Evolutionary conservation across 2,329 filamentous ascomycete genomes (phyloP).

Genomic region (Trichoderma sp.): DNA sequence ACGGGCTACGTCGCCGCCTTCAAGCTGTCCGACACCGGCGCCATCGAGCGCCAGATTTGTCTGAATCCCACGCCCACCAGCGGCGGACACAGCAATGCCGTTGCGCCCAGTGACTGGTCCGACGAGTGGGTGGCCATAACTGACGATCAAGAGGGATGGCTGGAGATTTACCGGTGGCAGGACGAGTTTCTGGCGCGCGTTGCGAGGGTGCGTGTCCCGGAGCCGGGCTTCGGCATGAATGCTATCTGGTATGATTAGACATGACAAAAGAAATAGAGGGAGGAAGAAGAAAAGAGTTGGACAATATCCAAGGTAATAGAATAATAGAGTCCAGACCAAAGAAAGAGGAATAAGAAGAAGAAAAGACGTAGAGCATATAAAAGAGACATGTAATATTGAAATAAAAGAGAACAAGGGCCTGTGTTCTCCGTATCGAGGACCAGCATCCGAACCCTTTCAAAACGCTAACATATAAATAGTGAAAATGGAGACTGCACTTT

Average conservation of each 20-base stretch:
- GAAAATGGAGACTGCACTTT: neutral
- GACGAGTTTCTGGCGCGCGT: slow-evolving; percentile 78
- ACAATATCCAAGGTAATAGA: neutral
- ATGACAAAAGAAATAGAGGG: neutral
- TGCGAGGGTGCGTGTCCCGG: slow-evolving; percentile 71
- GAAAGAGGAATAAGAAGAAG: neutral
- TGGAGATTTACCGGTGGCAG: slow-evolving; percentile 85
- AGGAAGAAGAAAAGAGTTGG: neutral
- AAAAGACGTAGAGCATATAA: neutral
- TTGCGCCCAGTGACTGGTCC: slow-evolving; percentile 77
- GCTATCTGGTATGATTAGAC: slow-evolving; percentile 81
- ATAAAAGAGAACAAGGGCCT: neutral
- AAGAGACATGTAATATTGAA: neutral
- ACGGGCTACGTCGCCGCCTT: slow-evolving; percentile 84
- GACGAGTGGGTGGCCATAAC: slow-evolving; percentile 90
- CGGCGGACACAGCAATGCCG: slow-evolving; percentile 84
- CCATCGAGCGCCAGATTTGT: slow-evolving; percentile 74
- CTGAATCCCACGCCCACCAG: slow-evolving; percentile 83
- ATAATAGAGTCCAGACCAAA: neutral
- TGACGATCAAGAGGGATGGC: slow-evolving; percentile 81
- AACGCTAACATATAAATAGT: neutral
- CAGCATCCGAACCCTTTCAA: neutral
- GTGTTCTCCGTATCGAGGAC: neutral
- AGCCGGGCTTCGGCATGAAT: slow-evolving; percentile 94
- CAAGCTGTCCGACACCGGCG: slow-evolving; percentile 63